A percentile compares a stretch with the other conserved stretches of the same genome.
Evolutionary conservation across 2,329 filamentous ascomycete species (phyloP).

Genomic region (Fusarium temperatum): DNA sequence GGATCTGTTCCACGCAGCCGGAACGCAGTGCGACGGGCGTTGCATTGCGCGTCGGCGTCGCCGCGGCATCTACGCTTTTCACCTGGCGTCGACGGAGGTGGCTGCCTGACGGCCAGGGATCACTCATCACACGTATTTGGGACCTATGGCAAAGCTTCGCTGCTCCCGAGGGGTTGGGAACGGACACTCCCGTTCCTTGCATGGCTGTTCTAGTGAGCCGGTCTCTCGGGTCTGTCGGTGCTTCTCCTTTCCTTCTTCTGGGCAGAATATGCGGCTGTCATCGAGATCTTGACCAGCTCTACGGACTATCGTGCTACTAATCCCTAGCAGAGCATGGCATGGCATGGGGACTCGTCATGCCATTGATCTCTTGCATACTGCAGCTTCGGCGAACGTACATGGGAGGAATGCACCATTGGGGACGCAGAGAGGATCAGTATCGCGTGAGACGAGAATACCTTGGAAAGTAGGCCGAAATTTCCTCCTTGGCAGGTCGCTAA

Average conservation of each 20-base stretch:
- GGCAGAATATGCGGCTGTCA: not conserved
- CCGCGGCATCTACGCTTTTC: not conserved
- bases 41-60: not conserved
- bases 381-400: not conserved
- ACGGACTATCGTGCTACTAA: not conserved
- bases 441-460: not conserved
- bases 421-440: not conserved
- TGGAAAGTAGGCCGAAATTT: not conserved
- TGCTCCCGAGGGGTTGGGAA: not conserved
- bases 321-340: not conserved
- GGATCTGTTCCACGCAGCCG: not conserved
- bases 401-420: not conserved
- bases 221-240: not conserved
- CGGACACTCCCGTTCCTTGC: constrained; percentile 34
- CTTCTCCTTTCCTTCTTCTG: not conserved
- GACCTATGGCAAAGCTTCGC: not conserved
- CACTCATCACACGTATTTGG: not conserved
- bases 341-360: not conserved
- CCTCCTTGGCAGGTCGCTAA: not conserved
- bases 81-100: not conserved
- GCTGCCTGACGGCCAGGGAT: not conserved
- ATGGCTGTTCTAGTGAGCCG: constrained; percentile 9
- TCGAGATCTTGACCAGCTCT: not conserved
- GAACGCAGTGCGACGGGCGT: not conserved
- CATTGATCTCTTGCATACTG: not conserved